Evolutionary conservation across 2,329 filamentous ascomycete species (phyloP), one percentile per base, ranked within the genome.

Genomic region (Phialophora macrospora): DNA sequence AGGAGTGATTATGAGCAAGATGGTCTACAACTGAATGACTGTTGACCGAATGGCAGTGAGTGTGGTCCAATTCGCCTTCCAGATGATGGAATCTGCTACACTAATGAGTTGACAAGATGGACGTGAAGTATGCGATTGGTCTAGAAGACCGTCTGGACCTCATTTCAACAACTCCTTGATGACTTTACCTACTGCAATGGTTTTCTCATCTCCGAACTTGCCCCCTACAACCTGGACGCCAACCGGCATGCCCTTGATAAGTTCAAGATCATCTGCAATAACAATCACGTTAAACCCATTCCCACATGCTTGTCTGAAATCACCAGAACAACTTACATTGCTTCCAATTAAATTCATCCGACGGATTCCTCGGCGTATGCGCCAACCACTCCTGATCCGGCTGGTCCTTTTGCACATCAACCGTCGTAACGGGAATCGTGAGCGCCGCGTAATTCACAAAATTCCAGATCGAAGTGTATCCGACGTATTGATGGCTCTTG

Each of bases 391-490:
- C 51, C 26, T 62, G 22, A 28, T 20, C 30, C 14, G n/a, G 20
- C 9, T 26, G 17, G 41, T 61, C 58, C 54, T 57, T 14, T 46
- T 17, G 30, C 30, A 17, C 24, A 54, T 76, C 69, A 38, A 78
- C 71, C 60, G 72, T 75, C 20, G 76, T 77, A 1, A 68, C 72
- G 26, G 76, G 75, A 54, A 78, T 61, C 28, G 73, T 67, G 58
- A 77, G 55, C 30, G 73, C 70, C 3, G 76, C 69, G 68, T 72
- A 75, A 0, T 78, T 70, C 30, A 77, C 46, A 22, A 79, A 26
- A 38, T 77, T 74, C 76, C 76, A 73, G 65, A 77, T 71, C 58
- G 69, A 71, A 0, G 75, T 76, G 60, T 77, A 77, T 17, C 73
- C 74, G 60, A 74, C 71, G 63, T 75, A 78, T 51, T 71, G 74